Evolutionary conservation across 257 asterid genomes (phyloP).

Genomic region (Jacaranda mimosifolia): DNA sequence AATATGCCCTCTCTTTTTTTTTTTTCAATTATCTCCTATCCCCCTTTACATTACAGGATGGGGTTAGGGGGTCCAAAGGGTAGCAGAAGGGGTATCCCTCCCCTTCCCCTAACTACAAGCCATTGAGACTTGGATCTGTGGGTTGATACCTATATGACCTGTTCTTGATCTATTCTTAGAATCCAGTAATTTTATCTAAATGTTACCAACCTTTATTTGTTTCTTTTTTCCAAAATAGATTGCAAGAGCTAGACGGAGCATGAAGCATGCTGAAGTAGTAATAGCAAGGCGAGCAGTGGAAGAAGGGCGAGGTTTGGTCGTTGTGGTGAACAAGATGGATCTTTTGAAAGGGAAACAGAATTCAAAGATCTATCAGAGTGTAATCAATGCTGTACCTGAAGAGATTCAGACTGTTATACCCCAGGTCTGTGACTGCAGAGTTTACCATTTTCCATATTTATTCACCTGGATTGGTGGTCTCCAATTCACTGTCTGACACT

Average conservation of each 20-base stretch:
- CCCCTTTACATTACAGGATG: neutral
- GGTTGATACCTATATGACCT: neutral
- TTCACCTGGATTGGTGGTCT: constrained; percentile 5
- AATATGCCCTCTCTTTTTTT: neutral
- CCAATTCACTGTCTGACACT: neutral
- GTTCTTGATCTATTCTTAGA: neutral
- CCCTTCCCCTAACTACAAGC: neutral
- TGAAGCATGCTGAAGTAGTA: constrained; percentile 96
- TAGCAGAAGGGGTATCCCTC: neutral
- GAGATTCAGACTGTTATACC: constrained; percentile 95
- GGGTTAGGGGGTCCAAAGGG: neutral
- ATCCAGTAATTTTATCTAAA: neutral
- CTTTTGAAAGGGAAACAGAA: constrained; percentile 69
- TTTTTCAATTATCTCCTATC: neutral
- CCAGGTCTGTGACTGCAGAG: constrained; percentile 59
- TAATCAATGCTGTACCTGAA: constrained; percentile 77
- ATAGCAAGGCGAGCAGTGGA: constrained; percentile 96
- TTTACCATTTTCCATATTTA: neutral
- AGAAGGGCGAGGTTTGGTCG: constrained; percentile 94
- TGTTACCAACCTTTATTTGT: neutral
- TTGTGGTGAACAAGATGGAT: constrained; percentile 93
- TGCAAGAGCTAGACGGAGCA: constrained; percentile 71
- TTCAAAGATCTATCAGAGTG: constrained; percentile 59
- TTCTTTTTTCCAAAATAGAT: constrained; percentile 56
- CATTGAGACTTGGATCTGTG: neutral